Base-by-base conservation (phyloP, 306 rosid species). In the Acacia confusa region DNA sequence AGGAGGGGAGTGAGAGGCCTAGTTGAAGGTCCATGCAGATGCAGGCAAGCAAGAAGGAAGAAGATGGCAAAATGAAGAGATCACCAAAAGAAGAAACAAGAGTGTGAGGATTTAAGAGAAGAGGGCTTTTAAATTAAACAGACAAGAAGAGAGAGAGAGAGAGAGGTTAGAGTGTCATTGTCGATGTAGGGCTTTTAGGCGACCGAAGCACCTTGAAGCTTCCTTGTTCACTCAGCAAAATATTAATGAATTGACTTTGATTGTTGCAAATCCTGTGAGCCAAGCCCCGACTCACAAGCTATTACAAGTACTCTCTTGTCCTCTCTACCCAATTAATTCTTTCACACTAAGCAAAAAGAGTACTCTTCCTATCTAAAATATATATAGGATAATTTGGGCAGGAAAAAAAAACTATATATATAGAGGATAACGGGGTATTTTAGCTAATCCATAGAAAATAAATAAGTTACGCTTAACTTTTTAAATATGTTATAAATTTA, bases 21-120 rank as follows among this genome's bases (percentile, higher is more conserved):
- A 92, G 79, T 17, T 93, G 96, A 81, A 95, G 98, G 84, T 95
- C 97, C 97, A 91, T 90, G n/a, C 64, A 30, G 3, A 91, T 90
- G n/a, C 64, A 30, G 3, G 7, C 2, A n/a, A n/a, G 27, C 2
- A 53, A n/a, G 27, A 55, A n/a, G 27, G 63, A 55, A 17, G 25
- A 50, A 50, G 53, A 47, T 15, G 53, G n/a, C 55, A 0, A 11
- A 50, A 19, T 4, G 6, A 19, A 19, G 3, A 60, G 30, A 60
- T 6, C 12, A 24, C 16, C 15, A 15, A 45, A 40, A 20, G 15
- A 41, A 38, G 43, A 43, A 53, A 47, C 1, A 12, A 27, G 41
- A 1, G 27, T 45, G 70, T 0, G 74, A 41, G 74, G 36, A 70
- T 41, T 70, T 11, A 43, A 70, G 74, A 41, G 74, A 41, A 65